Evolutionary conservation across 768 basidiomycete genomes (phyloP).

Genomic region (Suillus americanus): DNA sequence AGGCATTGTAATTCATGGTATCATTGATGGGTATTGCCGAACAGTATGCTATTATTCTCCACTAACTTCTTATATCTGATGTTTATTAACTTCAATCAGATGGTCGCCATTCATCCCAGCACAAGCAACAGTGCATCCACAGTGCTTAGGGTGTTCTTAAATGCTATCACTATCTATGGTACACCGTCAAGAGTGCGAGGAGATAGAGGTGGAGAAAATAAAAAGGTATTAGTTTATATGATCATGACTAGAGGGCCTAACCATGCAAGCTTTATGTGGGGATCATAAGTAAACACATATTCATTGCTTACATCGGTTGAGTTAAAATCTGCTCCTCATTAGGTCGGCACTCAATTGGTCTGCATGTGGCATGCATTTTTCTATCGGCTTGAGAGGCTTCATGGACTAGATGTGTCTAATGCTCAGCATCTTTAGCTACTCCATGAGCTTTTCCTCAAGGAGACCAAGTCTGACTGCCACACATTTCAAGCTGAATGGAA

Average conservation of each 20-base stretch:
- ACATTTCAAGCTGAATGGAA: constrained; percentile 19
- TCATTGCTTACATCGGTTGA: constrained; percentile 15
- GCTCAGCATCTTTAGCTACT: constrained; percentile 15
- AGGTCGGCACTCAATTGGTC: constrained; percentile 24
- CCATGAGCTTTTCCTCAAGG: constrained; percentile 15
- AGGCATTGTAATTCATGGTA: too few relatives aligned
- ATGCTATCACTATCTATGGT: too few relatives aligned
- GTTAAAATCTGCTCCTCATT: constrained; percentile 20
- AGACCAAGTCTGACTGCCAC: constrained; percentile 17
- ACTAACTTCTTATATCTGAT: too few relatives aligned
- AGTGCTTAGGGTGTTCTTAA: too few relatives aligned
- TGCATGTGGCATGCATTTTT: constrained; percentile 26
- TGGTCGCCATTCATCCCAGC: too few relatives aligned
- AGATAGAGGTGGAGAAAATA: too few relatives aligned
- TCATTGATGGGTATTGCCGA: too few relatives aligned
- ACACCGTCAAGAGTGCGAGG: too few relatives aligned
- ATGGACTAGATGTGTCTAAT: constrained; percentile 20
- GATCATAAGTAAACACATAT: constrained; percentile 11
- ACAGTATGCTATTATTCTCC: too few relatives aligned
- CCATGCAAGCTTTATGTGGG: constrained; percentile 31
- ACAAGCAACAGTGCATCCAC: too few relatives aligned
- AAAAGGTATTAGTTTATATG: constrained; percentile 32
- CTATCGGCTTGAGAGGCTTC: constrained; percentile 17
- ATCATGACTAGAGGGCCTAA: constrained; percentile 30
- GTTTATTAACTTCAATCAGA: too few relatives aligned